These are phyloP conservation scores for Elsinoe necatrix DNA, from an alignment of 2,329 filamentous ascomycete species.

Conservation along the genomic window DNA sequence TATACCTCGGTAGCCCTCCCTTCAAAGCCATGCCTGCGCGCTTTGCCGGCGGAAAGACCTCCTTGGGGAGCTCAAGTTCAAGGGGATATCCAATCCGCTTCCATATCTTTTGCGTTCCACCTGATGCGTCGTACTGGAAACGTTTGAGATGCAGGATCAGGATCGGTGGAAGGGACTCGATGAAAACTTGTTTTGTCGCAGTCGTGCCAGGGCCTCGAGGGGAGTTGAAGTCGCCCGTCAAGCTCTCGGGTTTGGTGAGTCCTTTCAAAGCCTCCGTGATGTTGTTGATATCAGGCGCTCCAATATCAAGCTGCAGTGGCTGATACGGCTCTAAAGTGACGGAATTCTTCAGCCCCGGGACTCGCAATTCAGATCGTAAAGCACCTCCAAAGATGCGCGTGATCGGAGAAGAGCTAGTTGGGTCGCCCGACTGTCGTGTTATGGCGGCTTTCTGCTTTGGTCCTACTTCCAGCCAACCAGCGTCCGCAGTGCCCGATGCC, in stretches of 20 bases:
- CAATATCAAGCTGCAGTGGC: conserved; percentile 89
- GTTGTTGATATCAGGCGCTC: conserved; percentile 74
- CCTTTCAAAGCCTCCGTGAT: conserved; percentile 85
- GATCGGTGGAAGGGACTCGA: conserved; percentile 82
- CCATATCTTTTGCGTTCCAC: conserved; percentile 94
- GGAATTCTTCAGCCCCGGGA: conserved; percentile 79
- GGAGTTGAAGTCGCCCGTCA: conserved; percentile 78
- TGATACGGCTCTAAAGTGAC: conserved; percentile 92
- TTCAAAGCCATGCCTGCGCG: conserved; percentile 57
- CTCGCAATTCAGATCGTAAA: conserved; percentile 77
- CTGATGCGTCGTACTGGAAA: conserved; percentile 86
- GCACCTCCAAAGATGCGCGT: conserved; percentile 93
- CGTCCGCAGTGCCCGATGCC: conserved; percentile 32
- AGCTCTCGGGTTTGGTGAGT: conserved; percentile 71
- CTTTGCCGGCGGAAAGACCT: conserved; percentile 72
- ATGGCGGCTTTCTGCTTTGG: conserved; percentile 80
- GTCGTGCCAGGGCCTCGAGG: conserved; percentile 65
- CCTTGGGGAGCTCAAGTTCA: conserved; percentile 85
- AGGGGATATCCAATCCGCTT: conserved; percentile 95
- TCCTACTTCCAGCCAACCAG: conserved; percentile 91
- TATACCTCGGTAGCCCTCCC: conserved; percentile 70
- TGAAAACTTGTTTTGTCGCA: conserved; percentile 89
- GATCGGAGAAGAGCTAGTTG: conserved; percentile 58
- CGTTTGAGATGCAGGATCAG: conserved; percentile 93
- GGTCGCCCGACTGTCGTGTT: conserved; percentile 69